phyloP scores from a whole-genome alignment of 805 yeast species.

The Barnettozyma sp. region DNA sequence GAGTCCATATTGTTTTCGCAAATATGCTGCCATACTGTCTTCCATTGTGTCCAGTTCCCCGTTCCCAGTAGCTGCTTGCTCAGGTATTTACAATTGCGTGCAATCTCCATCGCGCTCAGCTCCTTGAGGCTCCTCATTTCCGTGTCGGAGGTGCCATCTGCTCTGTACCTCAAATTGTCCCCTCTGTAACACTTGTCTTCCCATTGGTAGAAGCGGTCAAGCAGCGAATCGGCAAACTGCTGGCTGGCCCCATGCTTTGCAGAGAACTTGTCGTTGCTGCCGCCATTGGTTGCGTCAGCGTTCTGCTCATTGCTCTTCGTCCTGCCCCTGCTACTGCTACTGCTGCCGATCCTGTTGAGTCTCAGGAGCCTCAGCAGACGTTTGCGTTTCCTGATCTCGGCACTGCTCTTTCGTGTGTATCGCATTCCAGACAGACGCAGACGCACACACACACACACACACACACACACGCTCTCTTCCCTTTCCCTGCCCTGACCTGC shows the following conservation, averaged over 20 bases:
- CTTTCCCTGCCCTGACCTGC: no score
- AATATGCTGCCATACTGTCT: conserved; percentile 28
- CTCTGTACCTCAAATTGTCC: no score
- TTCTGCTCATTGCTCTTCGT: neutral
- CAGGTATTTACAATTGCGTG: conserved; percentile 20
- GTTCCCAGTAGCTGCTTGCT: conserved; percentile 19
- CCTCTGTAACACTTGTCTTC: no score
- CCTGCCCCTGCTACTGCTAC: neutral
- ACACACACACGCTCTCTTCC: no score
- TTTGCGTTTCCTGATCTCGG: conserved; percentile 1
- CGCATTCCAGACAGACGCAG: no score
- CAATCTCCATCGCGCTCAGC: conserved; percentile 23
- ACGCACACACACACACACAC: no score
- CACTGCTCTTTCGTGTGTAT: no score
- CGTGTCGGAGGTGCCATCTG: no score
- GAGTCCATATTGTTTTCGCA: conserved; percentile 26
- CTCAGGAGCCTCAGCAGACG: no score
- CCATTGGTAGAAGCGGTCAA: conserved; percentile 19
- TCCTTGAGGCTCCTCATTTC: conserved; percentile 20
- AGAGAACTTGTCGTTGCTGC: conserved; percentile 10
- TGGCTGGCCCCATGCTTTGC: conserved; percentile 19
- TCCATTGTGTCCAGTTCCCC: conserved; percentile 26
- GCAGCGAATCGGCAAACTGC: conserved; percentile 13
- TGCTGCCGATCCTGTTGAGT: no score
- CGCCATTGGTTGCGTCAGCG: no score